Evolutionary conservation across 2,329 filamentous ascomycete species (phyloP).

Genomic region (Penicillium brasilianum): DNA sequence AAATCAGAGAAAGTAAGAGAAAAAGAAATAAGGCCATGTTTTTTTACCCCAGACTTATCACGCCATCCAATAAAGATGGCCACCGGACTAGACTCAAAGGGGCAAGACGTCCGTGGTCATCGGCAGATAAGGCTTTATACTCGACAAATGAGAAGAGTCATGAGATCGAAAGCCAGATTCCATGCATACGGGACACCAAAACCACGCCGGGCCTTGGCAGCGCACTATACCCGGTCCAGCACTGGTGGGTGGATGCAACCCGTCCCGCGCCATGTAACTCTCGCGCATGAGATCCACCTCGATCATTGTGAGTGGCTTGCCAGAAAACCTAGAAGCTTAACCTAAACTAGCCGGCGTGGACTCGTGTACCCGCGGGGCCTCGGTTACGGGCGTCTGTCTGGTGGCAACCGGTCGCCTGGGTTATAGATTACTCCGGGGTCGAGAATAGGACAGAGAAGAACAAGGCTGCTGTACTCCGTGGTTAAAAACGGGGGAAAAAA

Average conservation of each 20-base stretch:
- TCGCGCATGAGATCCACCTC: not conserved
- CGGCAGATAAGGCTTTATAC: conserved; percentile 16
- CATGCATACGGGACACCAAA: not conserved
- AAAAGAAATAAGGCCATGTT: conserved; percentile 2
- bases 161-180: not conserved
- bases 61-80: conserved; percentile 7
- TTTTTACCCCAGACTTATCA: conserved; percentile 23
- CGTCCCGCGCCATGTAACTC: conserved; percentile 16
- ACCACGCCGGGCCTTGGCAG: not conserved
- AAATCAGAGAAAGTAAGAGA: conserved; percentile 10
- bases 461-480: not conserved
- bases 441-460: not conserved
- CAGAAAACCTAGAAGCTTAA: conserved; percentile 11
- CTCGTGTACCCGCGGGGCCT: not conserved
- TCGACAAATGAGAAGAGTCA: conserved; percentile 1
- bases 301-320: conserved; percentile 3
- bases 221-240: not conserved
- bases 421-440: not conserved
- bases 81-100: not conserved
- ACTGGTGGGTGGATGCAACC: conserved; percentile 10
- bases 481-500: no score
- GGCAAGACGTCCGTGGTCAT: conserved; percentile 10
- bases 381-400: not conserved
- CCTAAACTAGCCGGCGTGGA: not conserved
- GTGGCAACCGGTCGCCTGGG: not conserved